Evolutionary conservation across 2,329 filamentous ascomycete species (phyloP), one percentile per base, ranked within the genome.

Genomic region (Colletotrichum costaricense): DNA sequence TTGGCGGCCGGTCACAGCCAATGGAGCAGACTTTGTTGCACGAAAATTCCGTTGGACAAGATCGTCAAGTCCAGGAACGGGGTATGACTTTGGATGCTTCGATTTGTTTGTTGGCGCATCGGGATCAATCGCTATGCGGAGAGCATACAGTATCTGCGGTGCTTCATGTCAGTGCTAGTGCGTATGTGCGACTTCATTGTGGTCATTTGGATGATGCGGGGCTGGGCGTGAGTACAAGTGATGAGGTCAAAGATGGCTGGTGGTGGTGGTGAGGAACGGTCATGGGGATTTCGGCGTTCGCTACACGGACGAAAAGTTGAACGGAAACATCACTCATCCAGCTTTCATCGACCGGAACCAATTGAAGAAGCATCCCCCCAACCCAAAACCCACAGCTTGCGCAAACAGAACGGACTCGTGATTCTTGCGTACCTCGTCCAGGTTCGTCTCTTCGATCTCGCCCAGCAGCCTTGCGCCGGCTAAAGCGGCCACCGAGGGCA

Each of bases 401-500:
- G 49, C 24, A 52, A 38, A 33, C 30, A 52, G 33, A 11, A 5
- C 22, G 28, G 19, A 63, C 6, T 54, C 72, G 26, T 24, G 30
- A 42, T 24, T 22, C 12, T 28, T 28, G 82, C 84, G 82, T 78
- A 92, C 91, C 86, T 91, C 88, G 78, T 92, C 89, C 54, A 92
- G 81, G 78, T 83, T 91, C 73, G 82, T 83, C 79, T 89, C 88
- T 76, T 90, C 88, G 63, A 91, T 82, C 77, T 92, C 89, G 4
- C 81, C 83, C 60, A 93, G 79, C 68, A 92, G 68, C 71, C 86
- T 79, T 55, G 82, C 83, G 24, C 91, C 90, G 7, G 85, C 82
- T 30, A 80, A 80, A 60, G 81, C 83, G 67, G 86, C 84, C 77
- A 84, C 82, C 56, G 49, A 70, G 75, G 77, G 69, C 5, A 77